Conservation (phyloP, 495 filamentous ascomycete species). For the Hypoxylon lienhwacheense region DNA sequence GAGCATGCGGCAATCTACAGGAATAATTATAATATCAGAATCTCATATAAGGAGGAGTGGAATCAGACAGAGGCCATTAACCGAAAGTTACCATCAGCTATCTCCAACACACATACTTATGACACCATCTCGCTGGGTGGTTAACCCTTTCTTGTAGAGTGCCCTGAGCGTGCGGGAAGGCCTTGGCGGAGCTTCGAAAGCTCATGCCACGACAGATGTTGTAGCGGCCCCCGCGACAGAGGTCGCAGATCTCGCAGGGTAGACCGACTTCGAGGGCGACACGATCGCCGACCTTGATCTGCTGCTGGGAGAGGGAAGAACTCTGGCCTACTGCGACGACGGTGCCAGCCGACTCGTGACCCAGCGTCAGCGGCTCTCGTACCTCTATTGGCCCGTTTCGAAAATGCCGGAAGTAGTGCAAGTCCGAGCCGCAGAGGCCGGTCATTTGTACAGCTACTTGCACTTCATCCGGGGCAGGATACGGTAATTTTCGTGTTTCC, state of each 20-base stretch:
- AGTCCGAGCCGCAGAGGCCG: constrained; percentile 69
- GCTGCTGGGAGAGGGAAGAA: constrained; percentile 36
- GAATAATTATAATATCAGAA: neutral
- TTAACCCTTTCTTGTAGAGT: constrained; percentile 79
- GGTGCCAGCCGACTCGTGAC: constrained; percentile 63
- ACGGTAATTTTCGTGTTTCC: constrained; percentile 51
- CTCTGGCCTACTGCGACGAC: constrained; percentile 53
- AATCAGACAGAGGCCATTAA: no score
- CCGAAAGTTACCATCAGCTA: no score
- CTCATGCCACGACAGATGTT: constrained; percentile 82
- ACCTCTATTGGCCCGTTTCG: constrained; percentile 69
- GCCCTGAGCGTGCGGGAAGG: constrained; percentile 77
- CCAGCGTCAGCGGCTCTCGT: constrained; percentile 62
- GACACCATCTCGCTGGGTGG: constrained; percentile 70
- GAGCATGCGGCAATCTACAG: constrained; percentile 58
- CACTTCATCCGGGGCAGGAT: constrained; percentile 54
- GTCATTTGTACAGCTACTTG: constrained; percentile 61
- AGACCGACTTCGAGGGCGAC: constrained; percentile 85
- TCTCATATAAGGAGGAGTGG: neutral
- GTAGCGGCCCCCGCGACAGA: constrained; percentile 71
- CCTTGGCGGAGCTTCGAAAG: constrained; percentile 79
- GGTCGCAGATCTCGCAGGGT: constrained; percentile 69
- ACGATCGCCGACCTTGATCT: constrained; percentile 61
- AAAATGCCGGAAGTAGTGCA: constrained; percentile 69
- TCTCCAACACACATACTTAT: constrained; percentile 63